Evolutionary conservation across 202 grass and related monocot genomes (phyloP).

Genomic region (Hordeum pubiflorum): DNA sequence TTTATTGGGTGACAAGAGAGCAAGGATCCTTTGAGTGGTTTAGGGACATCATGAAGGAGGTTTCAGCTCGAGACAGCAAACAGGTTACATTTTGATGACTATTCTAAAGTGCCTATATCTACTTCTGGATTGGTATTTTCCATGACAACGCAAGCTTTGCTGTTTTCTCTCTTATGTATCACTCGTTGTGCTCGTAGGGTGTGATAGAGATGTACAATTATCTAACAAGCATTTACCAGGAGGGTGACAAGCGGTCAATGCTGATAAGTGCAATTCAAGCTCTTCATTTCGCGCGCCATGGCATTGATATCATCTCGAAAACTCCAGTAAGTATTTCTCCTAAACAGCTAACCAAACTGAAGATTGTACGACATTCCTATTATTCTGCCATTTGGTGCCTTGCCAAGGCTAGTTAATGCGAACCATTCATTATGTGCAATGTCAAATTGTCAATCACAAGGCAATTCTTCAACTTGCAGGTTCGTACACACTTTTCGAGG

Average conservation of each 20-base stretch:
- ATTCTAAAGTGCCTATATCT: background rate
- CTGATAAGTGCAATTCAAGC: conserved; percentile 61
- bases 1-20: conserved; percentile 73
- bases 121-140: background rate
- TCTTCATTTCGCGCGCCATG: conserved; percentile 61
- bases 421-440: background rate
- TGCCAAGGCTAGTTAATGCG: background rate
- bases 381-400: background rate
- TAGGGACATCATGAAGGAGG: conserved; percentile 68
- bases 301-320: conserved; percentile 63
- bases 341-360: background rate
- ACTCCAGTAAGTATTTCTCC: conserved; percentile 34
- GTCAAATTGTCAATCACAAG: background rate
- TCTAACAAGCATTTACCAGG: conserved; percentile 53
- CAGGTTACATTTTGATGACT: conserved; percentile 25
- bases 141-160: background rate
- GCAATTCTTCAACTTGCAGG: conserved; percentile 18
- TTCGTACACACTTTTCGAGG: conserved; percentile 56
- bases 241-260: conserved; percentile 60
- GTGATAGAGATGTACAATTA: conserved; percentile 82
- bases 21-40: conserved; percentile 80
- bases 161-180: background rate
- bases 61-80: conserved; percentile 42
- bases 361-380: background rate
- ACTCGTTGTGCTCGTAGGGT: conserved; percentile 17